These are phyloP conservation scores for Boechera retrofracta DNA, from an alignment of 345 rosid species.

Conservation along the genomic window DNA sequence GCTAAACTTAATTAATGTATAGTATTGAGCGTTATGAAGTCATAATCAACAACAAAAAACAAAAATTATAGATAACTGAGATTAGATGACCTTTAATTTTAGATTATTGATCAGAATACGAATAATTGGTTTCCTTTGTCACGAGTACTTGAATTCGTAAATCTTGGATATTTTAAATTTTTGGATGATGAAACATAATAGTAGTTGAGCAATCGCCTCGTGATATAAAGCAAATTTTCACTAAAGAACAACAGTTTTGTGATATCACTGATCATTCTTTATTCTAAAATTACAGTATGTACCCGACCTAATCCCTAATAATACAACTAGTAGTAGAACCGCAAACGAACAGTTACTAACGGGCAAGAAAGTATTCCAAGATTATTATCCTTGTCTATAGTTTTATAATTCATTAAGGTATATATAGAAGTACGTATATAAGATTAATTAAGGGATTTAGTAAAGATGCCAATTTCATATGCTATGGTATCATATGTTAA, in stretches of 20 bases:
- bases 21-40: constrained; percentile 12
- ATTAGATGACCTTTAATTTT: not conserved
- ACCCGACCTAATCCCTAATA: constrained; percentile 38
- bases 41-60: not conserved
- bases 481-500: not conserved
- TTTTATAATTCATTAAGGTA: not conserved
- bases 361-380: constrained; percentile 32
- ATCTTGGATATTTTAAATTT: not conserved
- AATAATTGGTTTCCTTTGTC: not conserved
- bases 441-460: constrained; percentile 27
- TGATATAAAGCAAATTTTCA: not conserved
- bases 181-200: not conserved
- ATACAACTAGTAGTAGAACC: constrained; percentile 13
- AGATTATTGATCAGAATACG: not conserved
- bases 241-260: constrained; percentile 6
- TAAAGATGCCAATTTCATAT: not conserved
- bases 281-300: not conserved
- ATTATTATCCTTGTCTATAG: not conserved
- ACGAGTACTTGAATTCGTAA: not conserved
- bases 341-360: constrained; percentile 31
- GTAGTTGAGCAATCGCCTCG: not conserved
- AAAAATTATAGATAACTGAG: not conserved
- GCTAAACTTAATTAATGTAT: not conserved
- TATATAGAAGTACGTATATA: constrained; percentile 2
- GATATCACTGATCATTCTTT: constrained; percentile 25